Evolutionary conservation across 768 basidiomycete species (phyloP).

Genomic region (Lactifluus hygrophoroides): DNA sequence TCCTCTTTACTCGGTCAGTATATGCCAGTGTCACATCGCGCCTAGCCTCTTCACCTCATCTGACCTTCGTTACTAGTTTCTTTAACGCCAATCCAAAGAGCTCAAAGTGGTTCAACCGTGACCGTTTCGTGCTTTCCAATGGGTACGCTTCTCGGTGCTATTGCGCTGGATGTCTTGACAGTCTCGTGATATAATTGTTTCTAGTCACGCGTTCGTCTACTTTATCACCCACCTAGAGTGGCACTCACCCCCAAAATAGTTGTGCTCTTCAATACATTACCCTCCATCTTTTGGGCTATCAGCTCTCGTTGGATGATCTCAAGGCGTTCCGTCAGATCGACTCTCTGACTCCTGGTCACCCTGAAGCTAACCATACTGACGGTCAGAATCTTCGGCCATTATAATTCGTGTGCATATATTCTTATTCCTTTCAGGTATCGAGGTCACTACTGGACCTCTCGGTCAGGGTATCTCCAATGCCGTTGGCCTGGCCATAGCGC

Average conservation of each 20-base stretch:
- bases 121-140: conserved; percentile 95
- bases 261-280: conserved; percentile 92
- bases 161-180: neutral
- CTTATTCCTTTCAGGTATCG: conserved; percentile 41
- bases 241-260: conserved; percentile 31
- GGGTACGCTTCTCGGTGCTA: conserved; percentile 46
- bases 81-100: conserved; percentile 82
- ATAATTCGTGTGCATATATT: conserved; percentile 7
- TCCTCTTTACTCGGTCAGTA: conserved; percentile 75
- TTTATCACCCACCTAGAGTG: neutral
- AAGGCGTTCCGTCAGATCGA: conserved; percentile 88
- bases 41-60: conserved; percentile 1
- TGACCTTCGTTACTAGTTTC: conserved; percentile 42
- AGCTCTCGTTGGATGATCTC: conserved; percentile 85
- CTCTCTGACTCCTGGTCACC: conserved; percentile 90
- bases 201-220: conserved; percentile 64
- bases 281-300: conserved; percentile 88
- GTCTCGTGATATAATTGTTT: conserved; percentile 15
- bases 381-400: conserved; percentile 29
- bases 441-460: conserved; percentile 93
- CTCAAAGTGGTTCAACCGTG: conserved; percentile 92
- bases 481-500: conserved; percentile 89
- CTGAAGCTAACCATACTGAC: conserved; percentile 65
- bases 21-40: neutral
- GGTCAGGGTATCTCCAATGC: conserved; percentile 93